phyloP scores from a whole-genome alignment of 768 basidiomycete species.

The Boletus pseudo-olivaceus region DNA sequence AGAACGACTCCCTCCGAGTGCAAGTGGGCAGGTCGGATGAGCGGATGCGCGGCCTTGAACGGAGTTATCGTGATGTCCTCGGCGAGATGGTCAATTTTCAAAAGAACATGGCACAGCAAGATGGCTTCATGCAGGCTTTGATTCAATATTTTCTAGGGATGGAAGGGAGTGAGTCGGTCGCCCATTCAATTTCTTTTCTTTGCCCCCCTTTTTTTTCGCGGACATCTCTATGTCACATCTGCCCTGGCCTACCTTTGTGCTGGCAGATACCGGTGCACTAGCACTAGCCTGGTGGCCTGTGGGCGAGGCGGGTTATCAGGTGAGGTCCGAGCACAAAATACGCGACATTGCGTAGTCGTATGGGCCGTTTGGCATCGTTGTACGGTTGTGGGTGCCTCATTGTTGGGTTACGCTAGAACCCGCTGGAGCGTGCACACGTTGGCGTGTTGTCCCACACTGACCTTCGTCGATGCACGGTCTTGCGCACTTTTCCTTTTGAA shows the following conservation, averaged over 20 bases:
- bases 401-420: too few relatives aligned
- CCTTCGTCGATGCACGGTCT: too few relatives aligned
- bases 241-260: background rate
- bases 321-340: background rate
- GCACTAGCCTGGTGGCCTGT: too few relatives aligned
- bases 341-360: background rate
- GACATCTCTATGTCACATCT: background rate
- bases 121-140: constrained; percentile 75
- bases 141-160: constrained; percentile 77
- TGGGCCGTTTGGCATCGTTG: too few relatives aligned
- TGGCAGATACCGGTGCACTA: background rate
- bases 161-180: constrained; percentile 51
- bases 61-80: constrained; percentile 64
- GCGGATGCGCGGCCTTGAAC: constrained; percentile 56
- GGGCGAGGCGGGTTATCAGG: background rate
- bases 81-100: constrained; percentile 72
- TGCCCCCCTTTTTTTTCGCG: too few relatives aligned
- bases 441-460: too few relatives aligned
- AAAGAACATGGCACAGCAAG: constrained; percentile 77
- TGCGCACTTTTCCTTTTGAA: too few relatives aligned
- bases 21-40: constrained; percentile 40
- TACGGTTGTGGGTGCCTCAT: background rate
- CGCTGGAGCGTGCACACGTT: too few relatives aligned
- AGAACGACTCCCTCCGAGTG: constrained; percentile 30
- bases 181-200: constrained; percentile 1